These are phyloP conservation scores for Paecilomyces sp. DNA, from an alignment of 2,329 filamentous ascomycete species.

Conservation along the genomic window DNA sequence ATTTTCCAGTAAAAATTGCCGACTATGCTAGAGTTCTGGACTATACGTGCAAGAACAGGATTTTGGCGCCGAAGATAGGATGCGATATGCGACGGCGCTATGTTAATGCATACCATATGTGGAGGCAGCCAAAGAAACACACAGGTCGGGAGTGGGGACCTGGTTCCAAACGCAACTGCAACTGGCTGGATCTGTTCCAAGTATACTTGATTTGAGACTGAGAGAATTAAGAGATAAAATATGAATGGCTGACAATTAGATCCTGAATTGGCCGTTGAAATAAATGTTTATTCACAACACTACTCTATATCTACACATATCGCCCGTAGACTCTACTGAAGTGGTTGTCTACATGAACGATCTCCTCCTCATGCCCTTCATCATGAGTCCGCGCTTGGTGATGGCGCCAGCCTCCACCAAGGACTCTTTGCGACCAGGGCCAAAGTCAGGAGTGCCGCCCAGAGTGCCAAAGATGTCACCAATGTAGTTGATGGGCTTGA, in stretches of 20 bases:
- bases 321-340: background rate
- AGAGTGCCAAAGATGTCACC: constrained; percentile 65
- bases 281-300: background rate
- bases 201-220: too few species aligned
- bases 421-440: constrained; percentile 23
- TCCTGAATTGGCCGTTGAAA: too few species aligned
- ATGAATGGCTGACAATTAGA: too few species aligned
- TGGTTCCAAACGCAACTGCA: too few species aligned
- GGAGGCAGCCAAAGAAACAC: too few species aligned
- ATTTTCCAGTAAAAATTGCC: background rate
- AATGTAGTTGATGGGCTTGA: constrained; percentile 58
- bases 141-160: too few species aligned
- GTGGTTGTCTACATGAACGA: background rate
- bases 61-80: background rate
- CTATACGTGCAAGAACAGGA: background rate
- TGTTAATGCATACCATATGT: too few species aligned
- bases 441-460: constrained; percentile 60
- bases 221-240: too few species aligned
- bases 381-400: background rate
- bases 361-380: background rate
- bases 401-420: constrained; percentile 12
- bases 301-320: background rate
- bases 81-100: background rate
- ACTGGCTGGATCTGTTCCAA: too few species aligned
- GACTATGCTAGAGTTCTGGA: background rate